These are phyloP conservation scores for Alternaria arbusti DNA, from an alignment of 2,329 filamentous ascomycete genomes.

Conservation along the genomic window DNA sequence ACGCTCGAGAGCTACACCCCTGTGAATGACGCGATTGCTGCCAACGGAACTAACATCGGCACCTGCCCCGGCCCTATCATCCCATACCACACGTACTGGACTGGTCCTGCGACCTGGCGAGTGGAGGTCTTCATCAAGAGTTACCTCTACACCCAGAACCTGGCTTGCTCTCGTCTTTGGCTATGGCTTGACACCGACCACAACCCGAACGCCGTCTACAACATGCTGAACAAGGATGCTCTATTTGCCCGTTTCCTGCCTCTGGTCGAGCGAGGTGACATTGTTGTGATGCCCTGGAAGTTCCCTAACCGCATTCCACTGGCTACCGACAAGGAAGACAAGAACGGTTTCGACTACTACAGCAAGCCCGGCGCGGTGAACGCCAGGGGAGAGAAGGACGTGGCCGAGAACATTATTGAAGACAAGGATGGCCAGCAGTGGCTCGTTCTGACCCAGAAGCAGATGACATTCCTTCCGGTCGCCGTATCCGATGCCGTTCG, in stretches of 20 bases:
- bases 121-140: conserved; percentile 64
- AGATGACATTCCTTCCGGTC: conserved; percentile 64
- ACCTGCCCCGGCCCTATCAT: conserved; percentile 62
- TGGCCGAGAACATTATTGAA: conserved; percentile 60
- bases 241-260: conserved; percentile 61
- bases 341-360: conserved; percentile 58
- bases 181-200: conserved; percentile 63
- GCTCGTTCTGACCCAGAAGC: conserved; percentile 60
- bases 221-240: conserved; percentile 60
- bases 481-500: conserved; percentile 64
- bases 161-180: conserved; percentile 61
- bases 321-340: conserved; percentile 56
- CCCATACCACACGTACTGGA: conserved; percentile 64
- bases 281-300: conserved; percentile 60
- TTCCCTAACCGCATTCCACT: conserved; percentile 61
- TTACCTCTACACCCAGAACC: conserved; percentile 63
- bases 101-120: conserved; percentile 63
- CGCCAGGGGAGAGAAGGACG: conserved; percentile 49
- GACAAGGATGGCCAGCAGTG: conserved; percentile 59
- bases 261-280: conserved; percentile 61
- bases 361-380: conserved; percentile 55
- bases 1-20: conserved; percentile 48
- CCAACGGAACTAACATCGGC: conserved; percentile 53
- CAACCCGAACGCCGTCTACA: conserved; percentile 57
- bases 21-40: conserved; percentile 40